Evolutionary conservation across 2,329 filamentous ascomycete genomes (phyloP), one percentile per base, ranked within the genome.

Genomic region (Monilinia aucupariae): DNA sequence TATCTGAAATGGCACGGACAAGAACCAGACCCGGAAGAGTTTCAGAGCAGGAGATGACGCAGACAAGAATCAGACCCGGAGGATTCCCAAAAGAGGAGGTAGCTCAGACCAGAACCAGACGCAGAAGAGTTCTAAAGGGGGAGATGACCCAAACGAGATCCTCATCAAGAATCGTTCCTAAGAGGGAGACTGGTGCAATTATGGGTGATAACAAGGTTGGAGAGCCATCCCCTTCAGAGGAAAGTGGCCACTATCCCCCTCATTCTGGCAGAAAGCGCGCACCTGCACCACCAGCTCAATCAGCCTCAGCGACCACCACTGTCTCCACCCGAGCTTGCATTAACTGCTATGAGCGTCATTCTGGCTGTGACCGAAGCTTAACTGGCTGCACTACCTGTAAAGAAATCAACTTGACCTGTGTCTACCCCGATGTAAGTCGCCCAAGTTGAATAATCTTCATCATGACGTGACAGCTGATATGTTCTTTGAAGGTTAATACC

Each of bases 401-500:
- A 27, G n/a, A 41, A 25, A 47, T 22, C 7, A 25, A 34, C 32
- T n/a, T 41, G 34, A 20, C 45, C 27, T 56, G 54, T 13, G 27
- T 47, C 54, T 56, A 56, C 45, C 54, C 54, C 20, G n/a, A 34
- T 12, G 54, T 56, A 47, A 56, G 41, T 56, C 20, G 9, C 53
- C 41, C n/a, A 20, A 27, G 27, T 34, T 56, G 27, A 10, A 56
- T 34, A 41, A 34, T 17, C 20, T 41, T 22, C 53, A 32, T 15
- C 25, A 32, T 22, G 27, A 56, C 34, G 32, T 47, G 54, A 47
- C 54, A 47, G 27, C 54, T 56, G 41, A 56, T 47, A 34, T 56
- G 13, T 34, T 56, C 13, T 25, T 32, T 34, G 20, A 56, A 56
- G 54, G 41, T 34, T 47, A 25, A 27, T 56, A 8, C 13, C 22